Conservation (phyloP, 148 eudicot species). For the Dysphania ambrosioides region DNA sequence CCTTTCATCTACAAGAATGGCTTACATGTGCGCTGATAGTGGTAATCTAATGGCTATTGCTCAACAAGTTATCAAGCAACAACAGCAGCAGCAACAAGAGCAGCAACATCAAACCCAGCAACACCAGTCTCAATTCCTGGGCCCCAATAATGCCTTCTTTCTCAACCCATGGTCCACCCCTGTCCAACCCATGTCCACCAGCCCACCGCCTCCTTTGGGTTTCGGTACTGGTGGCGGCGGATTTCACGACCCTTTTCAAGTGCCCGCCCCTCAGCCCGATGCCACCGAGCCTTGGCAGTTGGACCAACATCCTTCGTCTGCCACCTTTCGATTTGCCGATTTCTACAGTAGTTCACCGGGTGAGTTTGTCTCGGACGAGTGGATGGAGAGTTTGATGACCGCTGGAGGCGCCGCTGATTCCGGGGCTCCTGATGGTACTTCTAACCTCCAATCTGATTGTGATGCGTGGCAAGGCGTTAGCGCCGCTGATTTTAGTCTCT, state of each 20-base stretch:
- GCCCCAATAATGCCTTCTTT: conserved; percentile 37
- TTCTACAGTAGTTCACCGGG: conserved; percentile 37
- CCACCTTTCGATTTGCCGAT: conserved; percentile 50
- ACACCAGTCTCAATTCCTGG: conserved; percentile 25
- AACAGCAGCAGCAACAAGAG: conserved; percentile 66
- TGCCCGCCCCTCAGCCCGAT: conserved; percentile 28
- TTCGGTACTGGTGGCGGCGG: conserved; percentile 14
- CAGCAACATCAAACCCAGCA: conserved; percentile 46
- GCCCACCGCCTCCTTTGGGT: conserved; percentile 31
- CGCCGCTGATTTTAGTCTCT: conserved; percentile 30
- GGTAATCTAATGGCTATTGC: conserved; percentile 98
- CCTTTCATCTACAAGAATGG: conserved; percentile 29
- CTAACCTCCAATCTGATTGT: conserved; percentile 30
- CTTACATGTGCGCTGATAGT: conserved; percentile 86
- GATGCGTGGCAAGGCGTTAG: conserved; percentile 39
- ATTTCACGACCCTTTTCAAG: conserved; percentile 57
- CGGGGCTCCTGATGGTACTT: background rate
- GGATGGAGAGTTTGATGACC: conserved; percentile 86
- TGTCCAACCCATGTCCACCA: conserved; percentile 22
- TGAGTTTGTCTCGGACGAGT: conserved; percentile 83
- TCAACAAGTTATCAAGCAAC: conserved; percentile 81
- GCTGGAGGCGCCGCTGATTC: conserved; percentile 27
- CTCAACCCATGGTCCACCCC: conserved; percentile 42
- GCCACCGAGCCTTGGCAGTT: conserved; percentile 35
- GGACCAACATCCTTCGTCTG: conserved; percentile 40